phyloP scores from a whole-genome alignment of 768 basidiomycete genomes.

The Termitomyces sp. region DNA sequence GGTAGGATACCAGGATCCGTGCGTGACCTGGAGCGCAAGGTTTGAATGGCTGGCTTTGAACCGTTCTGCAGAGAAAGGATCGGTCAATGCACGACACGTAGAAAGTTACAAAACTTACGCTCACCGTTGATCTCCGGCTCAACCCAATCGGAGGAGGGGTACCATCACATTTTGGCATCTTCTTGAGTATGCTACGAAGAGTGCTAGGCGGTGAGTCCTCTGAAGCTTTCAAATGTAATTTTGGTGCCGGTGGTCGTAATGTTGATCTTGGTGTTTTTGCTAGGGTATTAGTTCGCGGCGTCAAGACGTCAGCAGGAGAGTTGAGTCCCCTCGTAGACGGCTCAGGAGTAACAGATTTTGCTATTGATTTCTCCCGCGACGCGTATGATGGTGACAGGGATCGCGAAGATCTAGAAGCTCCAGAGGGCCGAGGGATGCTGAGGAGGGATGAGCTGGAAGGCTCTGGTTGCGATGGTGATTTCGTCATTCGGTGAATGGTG shows the following conservation, averaged over 20 bases:
- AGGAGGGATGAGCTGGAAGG: slow-evolving; percentile 12
- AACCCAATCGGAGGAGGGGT: slow-evolving; percentile 9
- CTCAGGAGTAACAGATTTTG: slow-evolving; percentile 9
- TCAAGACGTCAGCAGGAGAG: slow-evolving; percentile 20
- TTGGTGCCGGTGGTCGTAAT: slow-evolving; percentile 35
- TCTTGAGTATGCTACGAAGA: slow-evolving; percentile 30
- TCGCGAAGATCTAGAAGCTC: slow-evolving; percentile 8
- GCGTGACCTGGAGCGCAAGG: slow-evolving; percentile 30
- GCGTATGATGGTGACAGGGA: slow-evolving; percentile 17
- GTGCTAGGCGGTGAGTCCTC: slow-evolving; percentile 25
- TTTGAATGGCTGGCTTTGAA: slow-evolving; percentile 8
- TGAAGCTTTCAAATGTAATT: slow-evolving; percentile 18
- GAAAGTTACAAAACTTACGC: slow-evolving; percentile 15
- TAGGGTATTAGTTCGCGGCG: slow-evolving; percentile 32
- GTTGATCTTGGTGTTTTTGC: slow-evolving; percentile 38
- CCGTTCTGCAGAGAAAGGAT: slow-evolving; percentile 1
- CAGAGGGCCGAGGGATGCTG: slow-evolving; percentile 9
- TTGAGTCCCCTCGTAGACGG: not conserved
- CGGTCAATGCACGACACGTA: not conserved
- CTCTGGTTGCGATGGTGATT: slow-evolving; percentile 38
- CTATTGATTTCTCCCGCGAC: slow-evolving; percentile 2
- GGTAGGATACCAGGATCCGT: slow-evolving; percentile 32
- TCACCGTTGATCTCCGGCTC: slow-evolving; percentile 19
- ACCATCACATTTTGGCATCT: not conserved
- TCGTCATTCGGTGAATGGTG: slow-evolving; percentile 74